Conservation (phyloP, 2,329 filamentous ascomycete species). For the Oidium heveae region DNA sequence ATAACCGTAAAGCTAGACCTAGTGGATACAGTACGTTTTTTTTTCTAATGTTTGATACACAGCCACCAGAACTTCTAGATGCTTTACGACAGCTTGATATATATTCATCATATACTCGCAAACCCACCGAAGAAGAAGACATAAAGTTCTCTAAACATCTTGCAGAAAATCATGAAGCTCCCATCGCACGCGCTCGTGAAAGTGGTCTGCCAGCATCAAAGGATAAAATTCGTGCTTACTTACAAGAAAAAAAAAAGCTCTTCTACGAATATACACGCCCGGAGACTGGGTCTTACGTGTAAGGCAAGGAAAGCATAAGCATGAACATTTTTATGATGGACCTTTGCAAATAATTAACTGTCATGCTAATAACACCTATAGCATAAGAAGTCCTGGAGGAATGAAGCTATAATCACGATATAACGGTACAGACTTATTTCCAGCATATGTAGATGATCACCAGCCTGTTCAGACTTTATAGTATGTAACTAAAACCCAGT, state of each 20-base stretch:
- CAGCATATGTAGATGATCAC: not conserved
- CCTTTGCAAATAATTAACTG: not conserved
- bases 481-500: not conserved
- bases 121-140: not conserved
- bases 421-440: not conserved
- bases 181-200: not conserved
- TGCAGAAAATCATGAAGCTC: not conserved
- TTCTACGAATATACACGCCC: not conserved
- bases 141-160: not conserved
- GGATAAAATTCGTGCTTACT: not conserved
- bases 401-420: not conserved
- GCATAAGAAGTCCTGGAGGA: not conserved
- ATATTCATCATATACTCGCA: not conserved
- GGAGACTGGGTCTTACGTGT: not conserved
- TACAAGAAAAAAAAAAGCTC: constrained; percentile 1
- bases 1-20: not conserved
- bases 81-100: not conserved
- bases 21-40: not conserved
- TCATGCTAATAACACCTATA: not conserved
- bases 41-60: constrained; percentile 1
- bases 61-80: not conserved
- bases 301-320: not conserved
- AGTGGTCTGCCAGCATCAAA: not conserved
- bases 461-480: not conserved
- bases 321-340: not conserved